These are phyloP conservation scores for Astragalus membranaceus DNA, from an alignment of 306 rosid genomes.

Conservation along the genomic window DNA sequence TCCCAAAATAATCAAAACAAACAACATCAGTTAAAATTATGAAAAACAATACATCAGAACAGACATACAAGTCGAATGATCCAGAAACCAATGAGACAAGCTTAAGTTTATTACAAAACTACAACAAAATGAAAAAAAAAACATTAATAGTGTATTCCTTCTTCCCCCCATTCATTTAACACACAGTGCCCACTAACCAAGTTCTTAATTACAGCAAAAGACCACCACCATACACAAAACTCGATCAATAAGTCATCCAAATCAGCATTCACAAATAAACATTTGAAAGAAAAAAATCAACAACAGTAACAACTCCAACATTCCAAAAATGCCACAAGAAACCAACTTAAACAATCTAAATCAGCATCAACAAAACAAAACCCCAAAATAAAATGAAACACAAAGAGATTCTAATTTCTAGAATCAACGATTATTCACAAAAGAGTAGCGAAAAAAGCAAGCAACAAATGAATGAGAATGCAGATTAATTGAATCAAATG, in stretches of 20 bases:
- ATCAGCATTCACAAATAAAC: not conserved
- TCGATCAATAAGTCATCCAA: not conserved
- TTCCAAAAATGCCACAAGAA: not conserved
- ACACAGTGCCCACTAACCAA: not conserved
- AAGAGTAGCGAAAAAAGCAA: not conserved
- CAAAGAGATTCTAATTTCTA: not conserved
- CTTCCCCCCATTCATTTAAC: not conserved
- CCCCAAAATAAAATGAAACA: not conserved
- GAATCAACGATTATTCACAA: not conserved
- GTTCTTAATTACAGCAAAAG: no score
- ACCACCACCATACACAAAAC: no score
- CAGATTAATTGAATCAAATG: no score
- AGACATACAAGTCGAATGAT: not conserved
- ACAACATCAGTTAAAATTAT: no score
- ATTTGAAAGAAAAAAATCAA: not conserved
- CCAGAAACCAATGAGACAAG: not conserved
- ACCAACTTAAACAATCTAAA: not conserved
- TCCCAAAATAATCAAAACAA: no score
- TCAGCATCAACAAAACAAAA: not conserved
- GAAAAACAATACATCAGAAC: no score
- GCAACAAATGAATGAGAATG: not conserved
- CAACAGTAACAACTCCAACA: not conserved
- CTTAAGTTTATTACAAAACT: not conserved
- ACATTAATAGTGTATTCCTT: not conserved
- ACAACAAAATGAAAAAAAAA: not conserved